Conservation (phyloP, 2,329 filamentous ascomycete species). For the Neodidymelliopsis sp. region DNA sequence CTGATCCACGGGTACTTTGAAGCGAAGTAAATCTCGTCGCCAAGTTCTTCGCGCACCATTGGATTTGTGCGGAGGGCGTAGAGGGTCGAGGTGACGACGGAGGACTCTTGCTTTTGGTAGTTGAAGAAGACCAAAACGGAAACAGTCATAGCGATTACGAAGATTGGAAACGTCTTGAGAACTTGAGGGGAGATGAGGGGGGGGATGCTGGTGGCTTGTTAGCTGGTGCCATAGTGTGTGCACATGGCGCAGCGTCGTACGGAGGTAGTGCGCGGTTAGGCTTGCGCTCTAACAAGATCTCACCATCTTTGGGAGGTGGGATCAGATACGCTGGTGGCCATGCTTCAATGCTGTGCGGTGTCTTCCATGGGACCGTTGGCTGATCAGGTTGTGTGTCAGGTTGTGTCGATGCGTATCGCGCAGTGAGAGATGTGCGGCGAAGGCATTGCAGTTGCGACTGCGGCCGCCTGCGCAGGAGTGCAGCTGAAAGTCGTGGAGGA, state of each 20-base stretch:
- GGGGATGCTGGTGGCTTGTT: conserved; percentile 33
- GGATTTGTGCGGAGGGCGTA: conserved; percentile 88
- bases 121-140: conserved; percentile 94
- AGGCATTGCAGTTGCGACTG: conserved; percentile 33
- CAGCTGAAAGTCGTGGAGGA: conserved; percentile 33
- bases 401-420: conserved; percentile 36
- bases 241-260: conserved; percentile 28
- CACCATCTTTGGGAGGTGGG: conserved; percentile 46
- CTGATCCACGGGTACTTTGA: conserved; percentile 58
- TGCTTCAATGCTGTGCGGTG: conserved; percentile 42
- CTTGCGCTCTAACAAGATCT: conserved; percentile 42
- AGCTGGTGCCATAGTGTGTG: conserved; percentile 1
- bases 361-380: conserved; percentile 48
- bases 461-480: conserved; percentile 34
- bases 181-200: conserved; percentile 45
- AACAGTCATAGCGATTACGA: conserved; percentile 73
- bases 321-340: conserved; percentile 49
- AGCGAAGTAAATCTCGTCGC: conserved; percentile 69
- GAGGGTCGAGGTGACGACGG: conserved; percentile 80
- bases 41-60: conserved; percentile 77
- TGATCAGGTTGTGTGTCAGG: conserved; percentile 23
- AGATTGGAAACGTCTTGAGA: conserved; percentile 76
- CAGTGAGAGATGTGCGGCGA: conserved; percentile 25
- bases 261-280: conserved; percentile 46
- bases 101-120: conserved; percentile 94